Evolutionary conservation across 495 filamentous ascomycete species (phyloP).

Genomic region (Neurospora sp.): DNA sequence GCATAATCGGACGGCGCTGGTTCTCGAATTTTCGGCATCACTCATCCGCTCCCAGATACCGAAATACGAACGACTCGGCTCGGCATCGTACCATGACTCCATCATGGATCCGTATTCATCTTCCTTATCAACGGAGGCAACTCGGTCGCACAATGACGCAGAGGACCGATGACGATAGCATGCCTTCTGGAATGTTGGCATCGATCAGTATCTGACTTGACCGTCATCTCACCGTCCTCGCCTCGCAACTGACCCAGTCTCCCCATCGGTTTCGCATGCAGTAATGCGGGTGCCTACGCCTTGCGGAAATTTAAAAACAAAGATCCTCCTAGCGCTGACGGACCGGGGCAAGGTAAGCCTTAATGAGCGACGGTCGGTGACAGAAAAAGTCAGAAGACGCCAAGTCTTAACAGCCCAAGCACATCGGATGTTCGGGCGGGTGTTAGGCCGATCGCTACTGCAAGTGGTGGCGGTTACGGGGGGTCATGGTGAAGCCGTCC

Average conservation of each 20-base stretch:
- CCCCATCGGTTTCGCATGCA: background rate
- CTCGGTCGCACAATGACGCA: background rate
- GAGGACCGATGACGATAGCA: background rate
- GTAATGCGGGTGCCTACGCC: background rate
- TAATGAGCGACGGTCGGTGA: background rate
- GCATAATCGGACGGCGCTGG: background rate
- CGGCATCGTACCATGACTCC: background rate
- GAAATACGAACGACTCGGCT: background rate
- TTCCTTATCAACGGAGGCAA: background rate
- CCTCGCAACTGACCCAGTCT: background rate
- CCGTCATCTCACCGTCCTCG: background rate
- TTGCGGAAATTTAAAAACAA: background rate
- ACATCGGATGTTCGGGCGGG: background rate
- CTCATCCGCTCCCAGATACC: background rate
- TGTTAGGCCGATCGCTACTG: background rate
- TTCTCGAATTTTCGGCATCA: background rate
- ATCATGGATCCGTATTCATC: background rate
- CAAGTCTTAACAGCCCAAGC: background rate
- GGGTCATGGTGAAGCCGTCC: background rate
- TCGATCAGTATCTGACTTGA: background rate
- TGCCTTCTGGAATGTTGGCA: background rate
- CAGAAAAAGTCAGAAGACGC: background rate
- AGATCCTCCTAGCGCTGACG: background rate
- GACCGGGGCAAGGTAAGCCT: background rate
- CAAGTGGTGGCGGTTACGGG: background rate